Evolutionary conservation across 257 asterid genomes (phyloP).

Genomic region (Solanum rostratum): DNA sequence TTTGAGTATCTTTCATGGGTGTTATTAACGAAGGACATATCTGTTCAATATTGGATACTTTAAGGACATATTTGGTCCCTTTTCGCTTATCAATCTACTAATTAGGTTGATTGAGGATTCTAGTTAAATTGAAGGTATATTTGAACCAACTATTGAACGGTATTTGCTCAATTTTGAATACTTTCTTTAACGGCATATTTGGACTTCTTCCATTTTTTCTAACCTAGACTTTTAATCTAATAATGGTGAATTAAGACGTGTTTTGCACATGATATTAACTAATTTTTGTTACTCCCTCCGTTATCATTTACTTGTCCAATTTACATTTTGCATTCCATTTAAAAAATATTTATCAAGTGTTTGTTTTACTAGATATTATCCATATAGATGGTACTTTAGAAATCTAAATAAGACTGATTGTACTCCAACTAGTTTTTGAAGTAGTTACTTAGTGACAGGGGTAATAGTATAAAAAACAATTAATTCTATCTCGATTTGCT

Average conservation of each 20-base stretch:
- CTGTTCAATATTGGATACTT: background rate
- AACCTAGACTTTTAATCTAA: background rate
- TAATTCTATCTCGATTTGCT: background rate
- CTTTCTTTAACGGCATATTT: background rate
- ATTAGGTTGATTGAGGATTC: background rate
- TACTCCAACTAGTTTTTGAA: background rate
- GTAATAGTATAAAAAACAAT: background rate
- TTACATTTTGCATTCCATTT: background rate
- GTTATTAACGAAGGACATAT: background rate
- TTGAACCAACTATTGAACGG: background rate
- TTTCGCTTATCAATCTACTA: background rate
- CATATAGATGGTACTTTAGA: background rate
- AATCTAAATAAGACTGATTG: background rate
- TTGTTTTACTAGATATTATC: background rate
- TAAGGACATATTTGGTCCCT: background rate
- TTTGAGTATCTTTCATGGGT: background rate
- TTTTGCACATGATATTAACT: background rate
- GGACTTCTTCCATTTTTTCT: background rate
- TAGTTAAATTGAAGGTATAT: background rate
- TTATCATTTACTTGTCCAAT: background rate
- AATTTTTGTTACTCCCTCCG: background rate
- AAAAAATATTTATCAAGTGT: background rate
- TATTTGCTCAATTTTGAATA: background rate
- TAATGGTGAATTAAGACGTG: background rate
- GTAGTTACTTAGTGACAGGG: background rate